These are phyloP conservation scores for Pseudocercospora macadamiae DNA, from an alignment of 2,329 filamentous ascomycete genomes.

Conservation along the genomic window DNA sequence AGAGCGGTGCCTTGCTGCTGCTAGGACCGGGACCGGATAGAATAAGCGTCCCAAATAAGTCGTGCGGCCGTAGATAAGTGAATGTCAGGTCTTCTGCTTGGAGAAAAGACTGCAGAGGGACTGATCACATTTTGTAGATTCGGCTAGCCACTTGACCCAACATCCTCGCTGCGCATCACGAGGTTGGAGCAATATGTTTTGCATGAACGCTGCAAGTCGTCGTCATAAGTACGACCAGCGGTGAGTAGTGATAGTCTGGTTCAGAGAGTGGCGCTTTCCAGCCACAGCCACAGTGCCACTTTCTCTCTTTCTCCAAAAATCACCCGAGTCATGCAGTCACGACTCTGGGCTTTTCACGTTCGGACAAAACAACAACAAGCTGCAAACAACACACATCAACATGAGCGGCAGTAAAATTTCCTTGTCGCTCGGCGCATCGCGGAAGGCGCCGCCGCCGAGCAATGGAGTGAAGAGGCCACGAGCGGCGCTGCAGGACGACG, in stretches of 20 bases:
- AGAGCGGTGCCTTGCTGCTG: background rate
- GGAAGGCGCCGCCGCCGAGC: slow-evolving; percentile 30
- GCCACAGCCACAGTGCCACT: background rate
- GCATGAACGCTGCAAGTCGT: background rate
- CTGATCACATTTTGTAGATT: background rate
- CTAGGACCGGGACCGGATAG: background rate
- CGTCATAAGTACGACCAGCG: background rate
- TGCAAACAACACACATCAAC: background rate
- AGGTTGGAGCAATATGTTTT: background rate
- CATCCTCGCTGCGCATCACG: background rate
- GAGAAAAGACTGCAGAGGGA: background rate
- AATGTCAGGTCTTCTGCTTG: background rate
- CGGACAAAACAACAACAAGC: background rate
- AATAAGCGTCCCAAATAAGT: background rate
- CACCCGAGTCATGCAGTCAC: too few species aligned
- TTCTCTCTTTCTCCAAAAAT: background rate
- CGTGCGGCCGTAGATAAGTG: background rate
- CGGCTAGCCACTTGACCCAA: background rate
- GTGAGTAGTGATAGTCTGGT: background rate
- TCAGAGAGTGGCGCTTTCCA: background rate
- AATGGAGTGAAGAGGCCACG: slow-evolving; percentile 48
- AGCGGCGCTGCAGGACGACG: slow-evolving; percentile 45
- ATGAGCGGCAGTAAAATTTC: slow-evolving; percentile 34
- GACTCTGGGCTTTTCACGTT: background rate
- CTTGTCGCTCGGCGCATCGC: slow-evolving; percentile 35